Evolutionary conservation across 176 grass and related monocot species (phyloP).

Genomic region (Eremochloa ophiuroides): DNA sequence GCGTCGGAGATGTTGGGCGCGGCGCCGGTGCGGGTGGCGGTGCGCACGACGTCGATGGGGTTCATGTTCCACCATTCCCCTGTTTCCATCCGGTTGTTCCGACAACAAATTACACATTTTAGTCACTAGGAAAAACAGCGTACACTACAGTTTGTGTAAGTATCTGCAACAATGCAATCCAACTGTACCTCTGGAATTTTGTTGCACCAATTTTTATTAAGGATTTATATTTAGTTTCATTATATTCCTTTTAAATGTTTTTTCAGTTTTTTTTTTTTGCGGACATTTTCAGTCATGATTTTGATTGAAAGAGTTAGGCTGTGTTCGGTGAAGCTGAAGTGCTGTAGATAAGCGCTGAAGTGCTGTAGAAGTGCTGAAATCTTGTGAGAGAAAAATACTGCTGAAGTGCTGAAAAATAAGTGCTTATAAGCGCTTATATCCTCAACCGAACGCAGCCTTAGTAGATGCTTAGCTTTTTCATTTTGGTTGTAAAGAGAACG

Average conservation of each 20-base stretch:
- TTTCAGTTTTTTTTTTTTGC: too few relatives aligned
- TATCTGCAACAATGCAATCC: background rate
- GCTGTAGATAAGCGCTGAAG: too few relatives aligned
- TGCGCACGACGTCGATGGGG: conserved; percentile 71
- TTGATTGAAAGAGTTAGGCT: background rate
- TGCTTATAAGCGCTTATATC: too few relatives aligned
- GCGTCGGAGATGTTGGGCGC: conserved; percentile 81
- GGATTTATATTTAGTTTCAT: background rate
- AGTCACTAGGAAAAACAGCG: background rate
- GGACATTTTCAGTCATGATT: too few relatives aligned
- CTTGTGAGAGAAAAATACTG: too few relatives aligned
- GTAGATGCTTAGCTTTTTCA: background rate
- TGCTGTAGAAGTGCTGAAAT: too few relatives aligned
- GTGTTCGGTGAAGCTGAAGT: too few relatives aligned
- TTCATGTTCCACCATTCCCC: conserved; percentile 95
- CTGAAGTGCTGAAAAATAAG: too few relatives aligned
- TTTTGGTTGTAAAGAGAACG: background rate
- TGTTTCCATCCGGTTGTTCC: background rate
- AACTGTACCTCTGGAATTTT: background rate
- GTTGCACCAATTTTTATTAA: background rate
- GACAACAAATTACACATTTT: background rate
- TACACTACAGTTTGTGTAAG: background rate
- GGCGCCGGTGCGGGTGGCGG: conserved; percentile 66
- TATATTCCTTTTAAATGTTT: background rate
- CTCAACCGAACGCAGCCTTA: too few relatives aligned